Conservation (phyloP, 768 basidiomycete genomes). For the Paxillus involutus region DNA sequence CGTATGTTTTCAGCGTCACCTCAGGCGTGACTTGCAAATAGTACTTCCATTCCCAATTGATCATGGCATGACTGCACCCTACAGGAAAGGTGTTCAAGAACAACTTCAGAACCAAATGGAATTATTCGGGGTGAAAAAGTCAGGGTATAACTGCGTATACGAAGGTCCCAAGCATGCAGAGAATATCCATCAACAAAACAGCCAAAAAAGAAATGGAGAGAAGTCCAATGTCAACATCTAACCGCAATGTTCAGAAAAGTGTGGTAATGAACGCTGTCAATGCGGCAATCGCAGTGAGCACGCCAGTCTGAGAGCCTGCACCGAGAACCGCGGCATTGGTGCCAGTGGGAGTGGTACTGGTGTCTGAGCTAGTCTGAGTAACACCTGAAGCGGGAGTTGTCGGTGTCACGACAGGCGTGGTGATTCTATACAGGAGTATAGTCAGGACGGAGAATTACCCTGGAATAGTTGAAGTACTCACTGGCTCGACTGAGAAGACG, state of each 20-base stretch:
- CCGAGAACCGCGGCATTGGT: conserved; percentile 31
- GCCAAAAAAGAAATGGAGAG: background rate
- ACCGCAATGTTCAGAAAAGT: conserved; percentile 14
- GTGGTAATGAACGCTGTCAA: conserved; percentile 33
- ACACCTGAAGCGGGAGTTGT: conserved; percentile 31
- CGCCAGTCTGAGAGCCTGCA: conserved; percentile 28
- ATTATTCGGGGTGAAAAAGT: background rate
- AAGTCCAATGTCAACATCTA: background rate
- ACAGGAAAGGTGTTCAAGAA: too few relatives aligned
- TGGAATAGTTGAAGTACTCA: conserved; percentile 9
- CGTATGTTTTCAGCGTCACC: background rate
- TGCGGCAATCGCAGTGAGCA: conserved; percentile 36
- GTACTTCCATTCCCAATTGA: too few relatives aligned
- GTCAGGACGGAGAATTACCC: background rate
- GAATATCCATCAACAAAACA: background rate
- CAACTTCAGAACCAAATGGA: background rate
- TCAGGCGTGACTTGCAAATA: too few relatives aligned
- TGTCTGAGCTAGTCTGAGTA: conserved; percentile 19
- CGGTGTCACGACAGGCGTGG: background rate
- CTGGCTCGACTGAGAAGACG: conserved; percentile 11
- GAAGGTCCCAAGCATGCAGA: background rate
- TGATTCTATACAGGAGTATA: conserved; percentile 7
- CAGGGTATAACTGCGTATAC: background rate
- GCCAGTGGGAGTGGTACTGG: conserved; percentile 26
- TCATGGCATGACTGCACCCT: too few relatives aligned